Base-by-base conservation (phyloP, 1,284 basidiomycete genomes). In the Cystobasidium pallidum region DNA sequence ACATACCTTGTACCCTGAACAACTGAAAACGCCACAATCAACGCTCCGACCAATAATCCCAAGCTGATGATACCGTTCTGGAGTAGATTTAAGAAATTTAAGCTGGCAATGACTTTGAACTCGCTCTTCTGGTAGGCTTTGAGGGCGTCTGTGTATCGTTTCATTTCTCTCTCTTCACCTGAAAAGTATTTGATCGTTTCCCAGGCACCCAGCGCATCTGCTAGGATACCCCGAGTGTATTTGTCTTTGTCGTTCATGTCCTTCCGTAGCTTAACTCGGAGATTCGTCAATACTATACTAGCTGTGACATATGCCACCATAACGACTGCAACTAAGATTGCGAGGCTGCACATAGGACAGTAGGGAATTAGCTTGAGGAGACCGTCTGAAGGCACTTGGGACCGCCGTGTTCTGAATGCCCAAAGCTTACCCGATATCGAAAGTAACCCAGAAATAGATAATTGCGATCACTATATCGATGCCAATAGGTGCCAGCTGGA, bases 111-210 rank as follows among this genome's bases (percentile, higher is more conserved):
- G 13, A 64, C 57, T 36, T 52, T 52, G 41, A 64, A 68, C 47
- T 73, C 66, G 43, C 59, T 55, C 58, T 47, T 64, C 30, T 57
- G 66, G 47, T 66, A 51, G 11, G 28, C 85, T n/a, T 84, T 82
- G 75, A 93, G 85, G 1, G 91, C 89, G 24, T 87, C 84, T 13
- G 84, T 81, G 79, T 93, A 92, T 34, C 91, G 86, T 59, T 85
- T 84, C 21, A 86, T 86, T 79, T 94, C 92, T 78, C 91, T 89
- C 39, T 86, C 84, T 80, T 94, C 91, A 32, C 91, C 90, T 36
- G 87, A 86, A 80, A 92, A 92, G 81, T 91, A 91, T 80, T 82
- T 81, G 75, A 92, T 89, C 13, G 89, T 88, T 81, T 91, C 91
- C 78, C 91, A 89, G 81, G 92, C 89, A 77, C 92, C 84, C 76